Percentiles rank a stretch among this genome's conserved stretches.
These are phyloP conservation scores for Galerina marginata DNA, from an alignment of 768 basidiomycete species.

Conservation along the genomic window DNA sequence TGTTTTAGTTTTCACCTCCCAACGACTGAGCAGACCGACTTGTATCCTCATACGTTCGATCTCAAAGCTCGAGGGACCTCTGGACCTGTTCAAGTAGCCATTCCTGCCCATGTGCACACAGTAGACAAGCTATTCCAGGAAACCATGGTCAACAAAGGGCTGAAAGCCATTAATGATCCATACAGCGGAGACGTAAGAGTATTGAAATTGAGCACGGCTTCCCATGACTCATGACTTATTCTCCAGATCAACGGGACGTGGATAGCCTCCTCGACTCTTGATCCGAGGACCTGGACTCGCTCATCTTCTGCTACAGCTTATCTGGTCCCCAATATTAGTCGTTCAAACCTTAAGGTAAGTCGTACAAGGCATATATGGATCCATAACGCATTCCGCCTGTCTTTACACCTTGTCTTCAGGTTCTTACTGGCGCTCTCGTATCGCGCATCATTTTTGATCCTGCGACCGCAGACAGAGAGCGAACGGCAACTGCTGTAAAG, in stretches of 20 bases:
- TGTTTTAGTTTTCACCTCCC: constrained; percentile 34
- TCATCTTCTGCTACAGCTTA: constrained; percentile 68
- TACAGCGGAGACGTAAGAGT: constrained; percentile 34
- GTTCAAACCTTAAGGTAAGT: constrained; percentile 59
- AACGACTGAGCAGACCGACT: constrained; percentile 27
- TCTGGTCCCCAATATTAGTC: constrained; percentile 59
- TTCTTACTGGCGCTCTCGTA: constrained; percentile 28
- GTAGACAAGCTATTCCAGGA: constrained; percentile 31
- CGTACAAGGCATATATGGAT: not conserved
- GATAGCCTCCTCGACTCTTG: constrained; percentile 22
- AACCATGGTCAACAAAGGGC: constrained; percentile 31
- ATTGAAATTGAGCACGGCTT: not conserved
- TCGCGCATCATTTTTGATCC: constrained; percentile 19
- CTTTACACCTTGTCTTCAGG: constrained; percentile 5
- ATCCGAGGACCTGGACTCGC: constrained; percentile 58
- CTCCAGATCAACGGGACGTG: constrained; percentile 28
- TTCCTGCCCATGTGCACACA: constrained; percentile 31
- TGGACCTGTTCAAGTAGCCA: constrained; percentile 36
- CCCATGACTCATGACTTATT: not conserved
- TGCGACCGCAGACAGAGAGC: constrained; percentile 1
- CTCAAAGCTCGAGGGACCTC: constrained; percentile 29
- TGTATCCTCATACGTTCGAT: constrained; percentile 34
- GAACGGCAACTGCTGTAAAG: constrained; percentile 40
- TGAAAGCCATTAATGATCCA: constrained; percentile 32
- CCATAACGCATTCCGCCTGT: not conserved